Conservation (phyloP, 1,284 basidiomycete species). For the Marasmius oreades region DNA sequence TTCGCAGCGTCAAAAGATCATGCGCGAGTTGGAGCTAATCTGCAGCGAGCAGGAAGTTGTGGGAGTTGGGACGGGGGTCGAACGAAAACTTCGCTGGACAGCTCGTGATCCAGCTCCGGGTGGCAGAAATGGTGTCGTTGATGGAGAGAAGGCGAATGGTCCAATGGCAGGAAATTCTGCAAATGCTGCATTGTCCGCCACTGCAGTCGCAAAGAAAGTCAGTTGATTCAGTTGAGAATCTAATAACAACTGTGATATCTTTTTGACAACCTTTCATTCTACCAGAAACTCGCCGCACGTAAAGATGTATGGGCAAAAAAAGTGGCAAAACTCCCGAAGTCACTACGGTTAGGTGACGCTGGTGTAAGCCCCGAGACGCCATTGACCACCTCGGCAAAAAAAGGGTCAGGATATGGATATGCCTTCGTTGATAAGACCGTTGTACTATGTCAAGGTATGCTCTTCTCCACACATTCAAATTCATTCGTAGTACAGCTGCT, state of each 20-base stretch:
- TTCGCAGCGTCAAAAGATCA: neutral
- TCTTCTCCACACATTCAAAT: neutral
- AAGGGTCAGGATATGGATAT: neutral
- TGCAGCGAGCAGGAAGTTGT: neutral
- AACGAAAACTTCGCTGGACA: constrained; percentile 4
- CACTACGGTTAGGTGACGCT: neutral
- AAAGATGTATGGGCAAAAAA: neutral
- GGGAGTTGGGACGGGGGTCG: neutral
- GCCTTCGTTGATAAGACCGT: neutral
- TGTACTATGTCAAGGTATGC: neutral
- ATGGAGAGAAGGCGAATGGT: neutral
- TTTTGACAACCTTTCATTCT: neutral
- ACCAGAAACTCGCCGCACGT: neutral
- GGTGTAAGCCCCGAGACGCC: neutral
- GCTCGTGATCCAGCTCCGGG: too few species aligned
- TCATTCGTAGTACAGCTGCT: neutral
- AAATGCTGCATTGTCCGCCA: neutral
- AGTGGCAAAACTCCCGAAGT: neutral
- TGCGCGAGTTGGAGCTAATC: neutral
- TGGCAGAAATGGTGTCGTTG: too few species aligned
- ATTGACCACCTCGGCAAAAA: neutral
- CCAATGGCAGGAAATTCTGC: constrained; percentile 3
- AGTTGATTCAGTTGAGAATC: neutral
- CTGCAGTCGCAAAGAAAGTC: neutral
- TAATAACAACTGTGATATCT: neutral